These are phyloP conservation scores for Penicillium sp. DNA, from an alignment of 2,329 filamentous ascomycete genomes.

Conservation along the genomic window DNA sequence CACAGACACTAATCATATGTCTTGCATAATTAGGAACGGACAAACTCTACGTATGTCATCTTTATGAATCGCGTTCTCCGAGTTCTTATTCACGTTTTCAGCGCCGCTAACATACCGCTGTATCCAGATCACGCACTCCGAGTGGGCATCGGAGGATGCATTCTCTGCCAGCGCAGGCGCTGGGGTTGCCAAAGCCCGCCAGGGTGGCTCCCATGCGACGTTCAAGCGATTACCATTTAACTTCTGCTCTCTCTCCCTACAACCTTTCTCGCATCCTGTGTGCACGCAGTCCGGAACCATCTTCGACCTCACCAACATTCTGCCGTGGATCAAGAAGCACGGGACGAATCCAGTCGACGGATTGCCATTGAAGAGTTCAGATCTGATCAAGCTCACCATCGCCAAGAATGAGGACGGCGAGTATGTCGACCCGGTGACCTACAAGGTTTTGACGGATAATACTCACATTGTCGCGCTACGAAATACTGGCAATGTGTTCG, in stretches of 20 bases:
- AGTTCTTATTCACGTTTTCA: slow-evolving; percentile 7
- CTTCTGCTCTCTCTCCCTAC: slow-evolving; percentile 92
- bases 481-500: slow-evolving; percentile 88
- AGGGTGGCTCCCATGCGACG: slow-evolving; percentile 49
- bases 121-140: slow-evolving; percentile 80
- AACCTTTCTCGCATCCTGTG: slow-evolving; percentile 90
- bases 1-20: background rate
- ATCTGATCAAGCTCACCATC: slow-evolving; percentile 87
- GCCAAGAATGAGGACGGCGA: slow-evolving; percentile 86
- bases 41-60: slow-evolving; percentile 44
- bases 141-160: slow-evolving; percentile 89
- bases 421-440: slow-evolving; percentile 92
- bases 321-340: slow-evolving; percentile 90
- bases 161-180: slow-evolving; percentile 76
- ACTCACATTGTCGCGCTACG: slow-evolving; percentile 89
- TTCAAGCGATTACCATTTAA: slow-evolving; percentile 95
- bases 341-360: slow-evolving; percentile 87
- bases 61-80: background rate
- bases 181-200: slow-evolving; percentile 53
- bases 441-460: slow-evolving; percentile 96
- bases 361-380: slow-evolving; percentile 66
- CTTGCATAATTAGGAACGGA: slow-evolving; percentile 38
- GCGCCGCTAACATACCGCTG: slow-evolving; percentile 13
- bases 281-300: slow-evolving; percentile 83
- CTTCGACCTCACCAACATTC: slow-evolving; percentile 91